Conservation (phyloP, 2,329 filamentous ascomycete species). For the Kalaharituber pfeilii region DNA sequence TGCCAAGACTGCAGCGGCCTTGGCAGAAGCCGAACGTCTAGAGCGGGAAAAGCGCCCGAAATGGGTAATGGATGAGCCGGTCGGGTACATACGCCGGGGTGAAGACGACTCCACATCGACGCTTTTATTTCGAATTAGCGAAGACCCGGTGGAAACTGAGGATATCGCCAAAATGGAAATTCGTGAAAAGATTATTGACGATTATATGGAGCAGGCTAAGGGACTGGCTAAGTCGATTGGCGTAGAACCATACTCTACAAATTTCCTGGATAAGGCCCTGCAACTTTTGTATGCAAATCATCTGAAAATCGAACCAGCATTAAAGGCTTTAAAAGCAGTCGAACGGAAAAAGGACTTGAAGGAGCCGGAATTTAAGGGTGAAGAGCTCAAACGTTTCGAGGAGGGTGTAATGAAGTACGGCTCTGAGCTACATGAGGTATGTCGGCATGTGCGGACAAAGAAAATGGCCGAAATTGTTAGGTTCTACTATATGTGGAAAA, state of each 20-base stretch:
- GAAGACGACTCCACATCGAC: conserved; percentile 52
- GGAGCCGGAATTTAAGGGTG: conserved; percentile 60
- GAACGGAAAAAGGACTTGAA: conserved; percentile 57
- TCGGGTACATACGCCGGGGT: conserved; percentile 69
- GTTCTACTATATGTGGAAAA: conserved; percentile 98
- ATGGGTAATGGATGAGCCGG: conserved; percentile 83
- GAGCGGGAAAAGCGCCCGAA: conserved; percentile 69
- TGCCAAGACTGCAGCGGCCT: conserved; percentile 56
- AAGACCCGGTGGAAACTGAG: conserved; percentile 29
- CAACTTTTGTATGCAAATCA: conserved; percentile 53
- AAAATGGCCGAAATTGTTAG: conserved; percentile 67
- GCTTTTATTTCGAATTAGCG: conserved; percentile 65
- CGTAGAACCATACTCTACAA: conserved; percentile 61
- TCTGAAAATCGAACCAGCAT: conserved; percentile 53
- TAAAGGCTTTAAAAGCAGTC: conserved; percentile 50
- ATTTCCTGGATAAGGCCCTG: conserved; percentile 70
- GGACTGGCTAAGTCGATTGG: conserved; percentile 47
- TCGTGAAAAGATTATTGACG: conserved; percentile 42
- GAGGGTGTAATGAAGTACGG: conserved; percentile 80
- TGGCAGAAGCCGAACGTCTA: conserved; percentile 66
- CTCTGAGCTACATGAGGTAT: conserved; percentile 71
- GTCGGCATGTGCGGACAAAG: conserved; percentile 69
- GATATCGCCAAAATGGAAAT: conserved; percentile 28
- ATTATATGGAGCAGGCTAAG: conserved; percentile 57
- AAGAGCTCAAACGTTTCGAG: conserved; percentile 79